These are phyloP conservation scores for Eucalyptus cloeziana DNA, from an alignment of 345 rosid species.

Conservation along the genomic window DNA sequence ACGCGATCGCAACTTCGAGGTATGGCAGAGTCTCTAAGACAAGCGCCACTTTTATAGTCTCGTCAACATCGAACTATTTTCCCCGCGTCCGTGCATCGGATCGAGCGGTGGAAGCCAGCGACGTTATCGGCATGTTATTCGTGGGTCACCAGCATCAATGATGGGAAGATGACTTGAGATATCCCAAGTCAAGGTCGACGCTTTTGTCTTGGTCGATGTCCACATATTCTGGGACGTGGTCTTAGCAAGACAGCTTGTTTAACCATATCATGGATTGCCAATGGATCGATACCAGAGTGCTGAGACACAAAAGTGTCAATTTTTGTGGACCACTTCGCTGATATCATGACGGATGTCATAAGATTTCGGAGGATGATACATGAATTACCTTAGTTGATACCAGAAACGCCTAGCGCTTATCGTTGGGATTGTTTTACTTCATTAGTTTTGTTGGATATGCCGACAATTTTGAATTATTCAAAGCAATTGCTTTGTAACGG, in stretches of 20 bases:
- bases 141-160: background rate
- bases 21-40: background rate
- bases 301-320: background rate
- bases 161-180: background rate
- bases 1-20: background rate
- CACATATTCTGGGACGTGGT: background rate
- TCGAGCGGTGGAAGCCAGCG: background rate
- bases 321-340: background rate
- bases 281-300: too few species aligned
- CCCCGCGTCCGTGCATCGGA: background rate
- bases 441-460: too few species aligned
- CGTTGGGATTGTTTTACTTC: background rate
- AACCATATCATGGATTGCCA: background rate
- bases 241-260: background rate
- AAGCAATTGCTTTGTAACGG: too few species aligned
- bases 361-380: background rate
- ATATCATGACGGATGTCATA: background rate
- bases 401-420: background rate
- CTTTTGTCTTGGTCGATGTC: background rate
- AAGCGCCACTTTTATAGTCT: background rate
- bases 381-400: background rate
- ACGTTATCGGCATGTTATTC: background rate
- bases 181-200: background rate
- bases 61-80: background rate
- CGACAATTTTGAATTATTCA: too few species aligned